These are phyloP conservation scores for Suillus bovinus DNA, from an alignment of 768 basidiomycete species.

Conservation along the genomic window DNA sequence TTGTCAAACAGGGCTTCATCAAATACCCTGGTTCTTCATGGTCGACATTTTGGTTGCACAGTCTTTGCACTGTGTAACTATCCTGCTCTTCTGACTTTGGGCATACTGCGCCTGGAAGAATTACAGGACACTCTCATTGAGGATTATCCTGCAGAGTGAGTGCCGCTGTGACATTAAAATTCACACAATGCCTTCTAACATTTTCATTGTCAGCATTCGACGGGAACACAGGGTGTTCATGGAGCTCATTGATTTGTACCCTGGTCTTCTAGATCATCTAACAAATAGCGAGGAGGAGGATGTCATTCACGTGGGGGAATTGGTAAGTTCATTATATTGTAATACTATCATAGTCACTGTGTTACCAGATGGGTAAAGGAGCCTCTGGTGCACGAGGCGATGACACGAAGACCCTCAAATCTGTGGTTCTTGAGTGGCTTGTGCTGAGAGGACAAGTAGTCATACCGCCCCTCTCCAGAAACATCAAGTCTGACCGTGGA, in stretches of 20 bases:
- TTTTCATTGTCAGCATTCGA: too few species aligned
- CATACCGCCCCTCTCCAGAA: not conserved
- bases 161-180: not conserved
- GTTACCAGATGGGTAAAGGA: not conserved
- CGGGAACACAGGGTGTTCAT: too few species aligned
- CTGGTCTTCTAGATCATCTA: too few species aligned
- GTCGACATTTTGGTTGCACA: not conserved
- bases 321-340: not conserved
- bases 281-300: not conserved
- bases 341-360: not conserved
- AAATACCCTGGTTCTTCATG: not conserved
- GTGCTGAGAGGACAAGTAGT: not conserved
- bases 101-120: not conserved
- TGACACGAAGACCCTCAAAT: not conserved
- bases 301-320: not conserved
- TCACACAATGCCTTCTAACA: too few species aligned
- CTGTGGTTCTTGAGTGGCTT: not conserved
- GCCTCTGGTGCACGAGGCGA: not conserved
- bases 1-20: not conserved
- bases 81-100: not conserved
- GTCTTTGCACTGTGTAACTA: not conserved
- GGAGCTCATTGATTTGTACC: too few species aligned
- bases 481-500: not conserved
- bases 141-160: not conserved
- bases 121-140: not conserved